Conservation (phyloP, 768 basidiomycete genomes). For the Agrocybe pediades region DNA sequence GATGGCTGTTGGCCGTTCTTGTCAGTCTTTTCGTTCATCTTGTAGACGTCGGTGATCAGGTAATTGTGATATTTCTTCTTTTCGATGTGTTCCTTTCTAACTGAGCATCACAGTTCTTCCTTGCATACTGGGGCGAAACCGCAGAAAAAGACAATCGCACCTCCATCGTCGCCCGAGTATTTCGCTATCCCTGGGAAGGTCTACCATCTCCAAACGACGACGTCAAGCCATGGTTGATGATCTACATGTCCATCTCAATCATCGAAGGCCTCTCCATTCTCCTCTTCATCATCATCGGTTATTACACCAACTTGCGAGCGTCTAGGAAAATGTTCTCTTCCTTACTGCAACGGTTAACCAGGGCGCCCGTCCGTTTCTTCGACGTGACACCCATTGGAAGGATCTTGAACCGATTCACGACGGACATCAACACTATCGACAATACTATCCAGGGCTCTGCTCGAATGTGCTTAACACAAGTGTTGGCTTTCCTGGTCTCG, state of each 20-base stretch:
- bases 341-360: conserved; percentile 55
- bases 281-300: conserved; percentile 60
- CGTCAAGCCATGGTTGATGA: conserved; percentile 66
- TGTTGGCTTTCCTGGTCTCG: conserved; percentile 63
- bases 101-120: conserved; percentile 48
- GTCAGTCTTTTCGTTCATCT: conserved; percentile 56
- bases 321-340: conserved; percentile 59
- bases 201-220: conserved; percentile 61
- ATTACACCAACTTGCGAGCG: conserved; percentile 69
- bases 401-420: conserved; percentile 79
- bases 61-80: conserved; percentile 21
- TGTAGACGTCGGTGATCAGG: conserved; percentile 62
- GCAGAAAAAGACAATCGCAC: conserved; percentile 40
- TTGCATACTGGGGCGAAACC: conserved; percentile 71
- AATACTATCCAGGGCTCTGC: conserved; percentile 58
- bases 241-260: conserved; percentile 66
- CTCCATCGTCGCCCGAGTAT: conserved; percentile 11
- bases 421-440: conserved; percentile 78
- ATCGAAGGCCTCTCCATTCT: conserved; percentile 55
- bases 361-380: conserved; percentile 71
- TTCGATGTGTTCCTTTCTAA: conserved; percentile 1
- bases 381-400: conserved; percentile 76
- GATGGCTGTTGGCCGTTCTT: conserved; percentile 54
- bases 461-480: conserved; percentile 53
- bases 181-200: conserved; percentile 42